Evolutionary conservation across 371 early-diverging fungal species (phyloP).

Genomic region (Actinomucor elegans): DNA sequence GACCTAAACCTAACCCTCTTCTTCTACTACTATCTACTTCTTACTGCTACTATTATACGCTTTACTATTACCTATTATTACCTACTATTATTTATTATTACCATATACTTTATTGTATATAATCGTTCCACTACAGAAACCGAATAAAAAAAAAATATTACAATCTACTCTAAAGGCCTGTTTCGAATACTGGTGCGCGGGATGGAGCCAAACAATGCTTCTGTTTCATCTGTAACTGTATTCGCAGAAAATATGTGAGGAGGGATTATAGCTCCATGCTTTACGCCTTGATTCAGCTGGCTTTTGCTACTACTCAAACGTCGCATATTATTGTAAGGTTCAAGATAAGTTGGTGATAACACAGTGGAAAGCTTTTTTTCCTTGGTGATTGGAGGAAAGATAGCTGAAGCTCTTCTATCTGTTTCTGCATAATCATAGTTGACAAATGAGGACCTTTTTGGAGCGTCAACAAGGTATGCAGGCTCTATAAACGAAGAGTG

Average conservation of each 20-base stretch:
- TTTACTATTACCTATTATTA: neutral
- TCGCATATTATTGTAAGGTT: slow-evolving; percentile 1
- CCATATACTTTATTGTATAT: slow-evolving; percentile 1
- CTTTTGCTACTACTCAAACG: neutral
- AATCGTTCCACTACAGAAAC: neutral
- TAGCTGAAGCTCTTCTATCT: slow-evolving; percentile 14
- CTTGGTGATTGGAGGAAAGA: slow-evolving; percentile 7
- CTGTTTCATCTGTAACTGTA: slow-evolving; percentile 33
- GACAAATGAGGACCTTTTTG: slow-evolving; percentile 1
- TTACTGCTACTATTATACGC: neutral
- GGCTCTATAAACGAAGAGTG: neutral
- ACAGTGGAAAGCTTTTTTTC: neutral
- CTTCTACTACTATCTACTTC: neutral
- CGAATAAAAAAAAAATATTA: neutral
- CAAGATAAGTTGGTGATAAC: too few species aligned
- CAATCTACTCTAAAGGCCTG: slow-evolving; percentile 18
- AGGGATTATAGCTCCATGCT: slow-evolving; percentile 41
- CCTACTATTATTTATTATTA: neutral
- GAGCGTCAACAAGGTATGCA: neutral
- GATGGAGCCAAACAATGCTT: slow-evolving; percentile 42
- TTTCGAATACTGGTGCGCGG: slow-evolving; percentile 30
- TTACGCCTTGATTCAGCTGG: slow-evolving; percentile 15
- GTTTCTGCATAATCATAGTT: slow-evolving; percentile 15
- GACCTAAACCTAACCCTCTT: neutral
- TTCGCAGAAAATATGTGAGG: slow-evolving; percentile 37